phyloP scores from a whole-genome alignment of 257 asterid species.

The Thymus mandschuricus region DNA sequence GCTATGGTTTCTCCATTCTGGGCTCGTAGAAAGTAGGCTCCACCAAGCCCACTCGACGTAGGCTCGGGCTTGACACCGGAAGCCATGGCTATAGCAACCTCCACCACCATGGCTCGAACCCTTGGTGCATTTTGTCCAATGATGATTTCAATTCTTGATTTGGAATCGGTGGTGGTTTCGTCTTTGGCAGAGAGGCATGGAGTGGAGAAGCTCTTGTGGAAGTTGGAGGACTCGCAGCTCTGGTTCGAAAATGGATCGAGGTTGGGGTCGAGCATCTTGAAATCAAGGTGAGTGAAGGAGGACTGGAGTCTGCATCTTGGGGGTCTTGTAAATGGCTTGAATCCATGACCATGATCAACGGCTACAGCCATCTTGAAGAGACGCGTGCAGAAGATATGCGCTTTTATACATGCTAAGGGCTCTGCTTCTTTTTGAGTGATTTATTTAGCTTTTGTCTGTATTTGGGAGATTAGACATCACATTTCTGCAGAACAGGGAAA shows the following conservation, averaged over 20 bases:
- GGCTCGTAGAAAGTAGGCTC: slow-evolving; percentile 76
- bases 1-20: slow-evolving; percentile 66
- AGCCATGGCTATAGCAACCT: slow-evolving; percentile 88
- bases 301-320: slow-evolving; percentile 89
- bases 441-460: slow-evolving; percentile 57
- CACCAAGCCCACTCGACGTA: slow-evolving; percentile 84
- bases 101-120: slow-evolving; percentile 73
- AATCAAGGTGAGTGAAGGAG: slow-evolving; percentile 85
- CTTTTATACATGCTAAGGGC: slow-evolving; percentile 72
- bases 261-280: slow-evolving; percentile 59
- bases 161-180: slow-evolving; percentile 24
- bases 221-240: slow-evolving; percentile 48
- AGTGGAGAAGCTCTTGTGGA: slow-evolving; percentile 83
- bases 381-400: slow-evolving; percentile 57
- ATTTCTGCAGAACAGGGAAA: slow-evolving; percentile 48
- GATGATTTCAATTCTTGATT: slow-evolving; percentile 70
- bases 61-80: slow-evolving; percentile 83
- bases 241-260: slow-evolving; percentile 50
- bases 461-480: slow-evolving; percentile 85
- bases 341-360: slow-evolving; percentile 78
- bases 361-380: slow-evolving; percentile 83
- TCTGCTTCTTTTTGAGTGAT: slow-evolving; percentile 47
- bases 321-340: slow-evolving; percentile 78
- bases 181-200: slow-evolving; percentile 66
- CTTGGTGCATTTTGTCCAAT: slow-evolving; percentile 71